A percentile compares a stretch with the other conserved stretches of the same genome.
phyloP scores from a whole-genome alignment of 352 stramenopile genomes.

The Phytophthora litchii region DNA sequence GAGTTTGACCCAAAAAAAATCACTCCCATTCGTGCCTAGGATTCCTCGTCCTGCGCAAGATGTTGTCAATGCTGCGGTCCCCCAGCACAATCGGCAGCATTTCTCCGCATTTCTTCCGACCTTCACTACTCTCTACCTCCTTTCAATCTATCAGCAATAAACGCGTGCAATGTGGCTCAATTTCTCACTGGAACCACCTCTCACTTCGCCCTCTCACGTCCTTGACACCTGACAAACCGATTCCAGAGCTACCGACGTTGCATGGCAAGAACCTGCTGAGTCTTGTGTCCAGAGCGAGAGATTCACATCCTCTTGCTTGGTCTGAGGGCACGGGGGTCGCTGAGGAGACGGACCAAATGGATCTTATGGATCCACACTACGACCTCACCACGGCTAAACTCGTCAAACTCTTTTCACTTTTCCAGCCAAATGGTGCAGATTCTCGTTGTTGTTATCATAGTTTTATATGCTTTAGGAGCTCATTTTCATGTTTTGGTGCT shows the following conservation, averaged over 20 bases:
- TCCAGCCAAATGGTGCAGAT: conserved; percentile 56
- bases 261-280: conserved; percentile 70
- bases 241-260: conserved; percentile 38
- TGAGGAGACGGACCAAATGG: conserved; percentile 50
- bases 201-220: conserved; percentile 24
- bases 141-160: background rate
- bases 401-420: conserved; percentile 69
- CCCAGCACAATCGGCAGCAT: too few relatives aligned
- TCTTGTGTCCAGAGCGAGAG: conserved; percentile 60
- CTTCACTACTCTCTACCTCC: background rate
- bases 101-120: background rate
- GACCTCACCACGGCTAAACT: conserved; percentile 81
- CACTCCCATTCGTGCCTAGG: too few relatives aligned
- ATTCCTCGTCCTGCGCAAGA: too few relatives aligned
- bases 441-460: background rate
- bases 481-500: conserved; percentile 2
- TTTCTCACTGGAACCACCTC: background rate
- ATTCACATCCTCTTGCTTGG: conserved; percentile 70
- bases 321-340: conserved; percentile 47
- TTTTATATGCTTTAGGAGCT: background rate
- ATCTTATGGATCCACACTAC: conserved; percentile 86
- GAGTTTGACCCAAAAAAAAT: too few relatives aligned
- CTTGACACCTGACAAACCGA: conserved; percentile 13
- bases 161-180: background rate
- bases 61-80: too few relatives aligned